These are phyloP conservation scores for Uronychia binucleata DNA, from an alignment of 73 alveolate species.

Conservation along the genomic window DNA sequence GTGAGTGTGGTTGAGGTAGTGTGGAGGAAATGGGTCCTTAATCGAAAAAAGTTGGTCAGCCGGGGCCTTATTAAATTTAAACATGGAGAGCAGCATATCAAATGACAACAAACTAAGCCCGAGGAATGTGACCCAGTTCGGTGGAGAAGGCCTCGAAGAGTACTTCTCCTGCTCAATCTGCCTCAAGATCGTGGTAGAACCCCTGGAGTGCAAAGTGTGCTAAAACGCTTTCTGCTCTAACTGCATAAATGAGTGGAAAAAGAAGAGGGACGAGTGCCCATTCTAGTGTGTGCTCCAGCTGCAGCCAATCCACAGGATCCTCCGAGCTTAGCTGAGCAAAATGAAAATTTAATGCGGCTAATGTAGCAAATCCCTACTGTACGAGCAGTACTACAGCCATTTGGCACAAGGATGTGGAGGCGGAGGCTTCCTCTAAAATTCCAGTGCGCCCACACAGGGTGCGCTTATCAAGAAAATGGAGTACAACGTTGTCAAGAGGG, in stretches of 20 bases:
- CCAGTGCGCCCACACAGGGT: too few species aligned
- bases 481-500: constrained; percentile 2
- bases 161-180: constrained; percentile 18
- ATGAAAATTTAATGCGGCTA: constrained; percentile 41
- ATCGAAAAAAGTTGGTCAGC: neutral
- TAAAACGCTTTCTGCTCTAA: constrained; percentile 16
- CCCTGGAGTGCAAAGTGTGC: constrained; percentile 20
- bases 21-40: too few species aligned
- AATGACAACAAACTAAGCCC: neutral
- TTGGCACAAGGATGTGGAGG: too few species aligned
- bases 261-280: constrained; percentile 20
- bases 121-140: neutral
- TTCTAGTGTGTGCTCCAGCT: neutral
- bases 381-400: neutral
- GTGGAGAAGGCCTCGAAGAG: constrained; percentile 1
- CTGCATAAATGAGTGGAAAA: constrained; percentile 29
- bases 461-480: too few species aligned
- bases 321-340: constrained; percentile 9
- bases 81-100: neutral
- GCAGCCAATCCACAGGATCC: constrained; percentile 31
- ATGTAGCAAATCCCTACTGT: neutral
- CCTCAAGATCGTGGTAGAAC: constrained; percentile 7
- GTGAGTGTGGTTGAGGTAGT: too few species aligned
- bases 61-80: neutral
- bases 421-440: too few species aligned